Percentiles rank a stretch among this genome's conserved stretches.
Evolutionary conservation across 345 rosid species (phyloP).

Genomic region (Euphorbia lathyris): DNA sequence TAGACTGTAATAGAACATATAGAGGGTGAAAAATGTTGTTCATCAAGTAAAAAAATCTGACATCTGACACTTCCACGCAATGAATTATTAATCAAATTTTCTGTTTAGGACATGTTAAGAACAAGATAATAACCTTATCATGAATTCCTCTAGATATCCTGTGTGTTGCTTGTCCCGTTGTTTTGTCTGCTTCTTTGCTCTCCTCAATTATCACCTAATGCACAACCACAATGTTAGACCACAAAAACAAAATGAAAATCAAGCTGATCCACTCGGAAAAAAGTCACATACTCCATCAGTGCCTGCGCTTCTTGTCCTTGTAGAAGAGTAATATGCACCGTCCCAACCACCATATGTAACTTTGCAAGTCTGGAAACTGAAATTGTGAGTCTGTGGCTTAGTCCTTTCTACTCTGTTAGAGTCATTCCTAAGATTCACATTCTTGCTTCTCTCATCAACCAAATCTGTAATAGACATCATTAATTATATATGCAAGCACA

Average conservation of each 20-base stretch:
- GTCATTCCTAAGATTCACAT: slow-evolving; percentile 28
- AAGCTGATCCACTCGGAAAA: background rate
- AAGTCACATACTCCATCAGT: slow-evolving; percentile 61
- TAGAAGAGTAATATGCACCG: slow-evolving; percentile 75
- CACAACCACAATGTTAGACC: slow-evolving; percentile 5
- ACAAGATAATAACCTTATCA: slow-evolving; percentile 53
- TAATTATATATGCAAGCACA: background rate
- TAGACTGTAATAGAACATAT: background rate
- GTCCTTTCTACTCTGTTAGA: slow-evolving; percentile 25
- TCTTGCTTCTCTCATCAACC: slow-evolving; percentile 37
- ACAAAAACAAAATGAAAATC: background rate
- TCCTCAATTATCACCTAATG: slow-evolving; percentile 71
- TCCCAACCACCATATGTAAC: slow-evolving; percentile 78
- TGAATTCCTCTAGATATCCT: slow-evolving; percentile 75
- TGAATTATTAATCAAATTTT: background rate
- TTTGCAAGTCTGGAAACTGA: slow-evolving; percentile 46
- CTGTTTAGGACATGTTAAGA: background rate
- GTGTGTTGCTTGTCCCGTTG: slow-evolving; percentile 75
- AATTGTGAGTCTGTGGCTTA: slow-evolving; percentile 28
- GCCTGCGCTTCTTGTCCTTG: slow-evolving; percentile 54
- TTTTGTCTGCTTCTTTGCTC: slow-evolving; percentile 73
- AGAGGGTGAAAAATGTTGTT: background rate
- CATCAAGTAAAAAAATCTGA: background rate
- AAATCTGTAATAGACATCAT: slow-evolving; percentile 18
- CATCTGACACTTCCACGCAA: background rate